A percentile compares a stretch with the other conserved stretches of the same genome.
Conservation (phyloP, 2,329 filamentous ascomycete species). For the Metarhizium brunneum region DNA sequence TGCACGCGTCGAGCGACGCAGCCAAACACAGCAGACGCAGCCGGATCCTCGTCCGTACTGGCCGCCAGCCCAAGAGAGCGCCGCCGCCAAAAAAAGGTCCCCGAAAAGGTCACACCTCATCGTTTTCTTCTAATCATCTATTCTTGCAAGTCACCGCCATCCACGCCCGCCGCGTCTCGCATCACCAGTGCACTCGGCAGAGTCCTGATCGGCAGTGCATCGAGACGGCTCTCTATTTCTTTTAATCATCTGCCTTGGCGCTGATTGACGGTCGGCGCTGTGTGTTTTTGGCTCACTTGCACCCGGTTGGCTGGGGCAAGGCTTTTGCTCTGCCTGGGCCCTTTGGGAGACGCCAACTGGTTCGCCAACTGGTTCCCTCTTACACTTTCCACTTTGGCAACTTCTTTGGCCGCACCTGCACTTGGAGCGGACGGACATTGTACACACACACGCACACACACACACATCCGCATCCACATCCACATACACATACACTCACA, state of each 20-base stretch:
- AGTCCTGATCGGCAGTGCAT: not conserved
- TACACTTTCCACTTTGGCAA: not conserved
- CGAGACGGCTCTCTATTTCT: not conserved
- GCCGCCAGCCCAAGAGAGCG: not conserved
- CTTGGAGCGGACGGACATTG: too few relatives aligned
- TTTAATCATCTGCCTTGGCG: not conserved
- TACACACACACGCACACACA: not conserved
- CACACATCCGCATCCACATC: not conserved
- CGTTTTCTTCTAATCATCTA: not conserved
- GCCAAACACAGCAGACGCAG: not conserved
- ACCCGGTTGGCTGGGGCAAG: not conserved
- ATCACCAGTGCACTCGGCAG: slow-evolving; percentile 1
- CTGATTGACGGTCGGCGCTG: slow-evolving; percentile 1
- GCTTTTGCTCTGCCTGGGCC: not conserved
- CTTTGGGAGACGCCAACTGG: too few relatives aligned
- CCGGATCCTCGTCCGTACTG: not conserved
- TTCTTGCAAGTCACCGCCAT: not conserved
- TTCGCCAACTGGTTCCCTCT: not conserved
- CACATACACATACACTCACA: not conserved
- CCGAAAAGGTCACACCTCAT: not conserved
- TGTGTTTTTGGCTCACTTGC: not conserved
- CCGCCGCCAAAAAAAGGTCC: not conserved
- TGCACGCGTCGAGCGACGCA: not conserved
- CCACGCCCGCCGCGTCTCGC: not conserved
- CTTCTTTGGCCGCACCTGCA: not conserved